These are phyloP conservation scores for Amanita polypyramis DNA, from an alignment of 768 basidiomycete genomes.

Conservation along the genomic window DNA sequence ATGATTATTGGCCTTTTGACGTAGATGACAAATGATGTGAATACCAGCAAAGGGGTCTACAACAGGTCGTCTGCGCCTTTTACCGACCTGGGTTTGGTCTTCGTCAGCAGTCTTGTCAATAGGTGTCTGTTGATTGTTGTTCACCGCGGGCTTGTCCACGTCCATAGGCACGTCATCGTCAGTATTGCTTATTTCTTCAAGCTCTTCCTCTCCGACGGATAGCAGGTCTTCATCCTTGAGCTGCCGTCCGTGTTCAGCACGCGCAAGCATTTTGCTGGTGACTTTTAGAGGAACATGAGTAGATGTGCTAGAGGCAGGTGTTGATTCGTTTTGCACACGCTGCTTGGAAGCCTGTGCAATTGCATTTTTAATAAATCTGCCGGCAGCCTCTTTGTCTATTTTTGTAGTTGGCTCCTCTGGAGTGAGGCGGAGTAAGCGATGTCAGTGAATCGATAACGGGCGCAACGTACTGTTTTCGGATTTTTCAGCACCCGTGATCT, in stretches of 20 bases:
- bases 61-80: conserved; percentile 39
- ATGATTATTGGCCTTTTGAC: not conserved
- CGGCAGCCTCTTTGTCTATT: conserved; percentile 74
- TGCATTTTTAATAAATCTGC: conserved; percentile 77
- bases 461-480: conserved; percentile 40
- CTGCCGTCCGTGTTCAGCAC: conserved; percentile 51
- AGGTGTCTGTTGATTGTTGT: not conserved
- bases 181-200: conserved; percentile 22
- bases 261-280: conserved; percentile 66
- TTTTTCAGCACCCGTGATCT: conserved; percentile 68
- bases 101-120: not conserved
- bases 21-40: not conserved
- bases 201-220: conserved; percentile 24
- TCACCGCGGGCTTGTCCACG: conserved; percentile 19
- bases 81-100: conserved; percentile 9
- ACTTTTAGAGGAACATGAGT: conserved; percentile 38
- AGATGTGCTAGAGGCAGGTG: not conserved
- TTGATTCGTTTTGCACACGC: not conserved
- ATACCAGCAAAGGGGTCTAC: conserved; percentile 63
- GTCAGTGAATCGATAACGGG: not conserved
- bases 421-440: conserved; percentile 3
- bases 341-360: conserved; percentile 47
- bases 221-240: conserved; percentile 39
- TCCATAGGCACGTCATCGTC: conserved; percentile 9
- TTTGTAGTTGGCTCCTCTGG: conserved; percentile 29